phyloP scores from a whole-genome alignment of 2,329 filamentous ascomycete species.

The Penicillium digitatum region DNA sequence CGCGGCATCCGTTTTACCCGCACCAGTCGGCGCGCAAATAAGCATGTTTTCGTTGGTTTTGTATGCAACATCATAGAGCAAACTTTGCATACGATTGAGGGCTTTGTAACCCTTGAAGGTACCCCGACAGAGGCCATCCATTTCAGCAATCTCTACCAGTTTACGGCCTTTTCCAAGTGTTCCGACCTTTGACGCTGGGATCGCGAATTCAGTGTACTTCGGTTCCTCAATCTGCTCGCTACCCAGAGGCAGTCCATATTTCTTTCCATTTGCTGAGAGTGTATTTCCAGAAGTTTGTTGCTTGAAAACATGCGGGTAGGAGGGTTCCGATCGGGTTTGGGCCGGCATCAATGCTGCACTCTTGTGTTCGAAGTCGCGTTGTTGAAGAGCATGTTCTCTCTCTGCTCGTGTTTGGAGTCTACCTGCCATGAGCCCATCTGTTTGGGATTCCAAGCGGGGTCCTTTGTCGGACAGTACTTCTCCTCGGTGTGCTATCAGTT shows the following conservation, averaged over 20 bases:
- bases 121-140: conserved; percentile 84
- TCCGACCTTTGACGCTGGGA: conserved; percentile 79
- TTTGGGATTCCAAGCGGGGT: conserved; percentile 32
- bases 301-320: conserved; percentile 93
- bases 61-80: conserved; percentile 93
- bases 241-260: conserved; percentile 75
- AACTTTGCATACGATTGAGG: conserved; percentile 95
- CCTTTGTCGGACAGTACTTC: conserved; percentile 55
- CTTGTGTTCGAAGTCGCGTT: conserved; percentile 80
- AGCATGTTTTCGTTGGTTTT: conserved; percentile 97
- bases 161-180: conserved; percentile 67
- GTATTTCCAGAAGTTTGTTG: conserved; percentile 79
- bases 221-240: conserved; percentile 66
- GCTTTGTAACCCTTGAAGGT: conserved; percentile 93
- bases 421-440: conserved; percentile 46
- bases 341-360: conserved; percentile 65
- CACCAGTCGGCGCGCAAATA: conserved; percentile 94
- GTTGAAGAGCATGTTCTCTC: conserved; percentile 71
- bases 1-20: conserved; percentile 96
- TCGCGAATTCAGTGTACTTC: conserved; percentile 83
- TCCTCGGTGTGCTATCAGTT: conserved; percentile 73
- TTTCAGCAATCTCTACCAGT: conserved; percentile 70
- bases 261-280: conserved; percentile 71
- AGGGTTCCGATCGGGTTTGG: conserved; percentile 64
- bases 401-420: conserved; percentile 71